Conservation (phyloP, 225 moss, liverwort and hornwort genomes). For the Anthoceros angustus region DNA sequence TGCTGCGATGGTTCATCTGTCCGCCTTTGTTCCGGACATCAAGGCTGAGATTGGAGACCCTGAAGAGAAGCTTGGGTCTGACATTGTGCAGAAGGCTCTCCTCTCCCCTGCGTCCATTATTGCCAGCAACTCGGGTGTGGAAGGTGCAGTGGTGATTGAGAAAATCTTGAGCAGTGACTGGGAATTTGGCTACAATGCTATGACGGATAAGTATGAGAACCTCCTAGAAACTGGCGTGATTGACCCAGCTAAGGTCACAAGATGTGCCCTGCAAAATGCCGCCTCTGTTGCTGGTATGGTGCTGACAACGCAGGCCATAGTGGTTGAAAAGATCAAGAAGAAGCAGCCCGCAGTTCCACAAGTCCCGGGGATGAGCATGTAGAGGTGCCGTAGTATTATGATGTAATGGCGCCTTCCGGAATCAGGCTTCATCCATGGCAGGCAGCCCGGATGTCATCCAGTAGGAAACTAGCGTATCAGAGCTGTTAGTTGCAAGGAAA, state of each 20-base stretch:
- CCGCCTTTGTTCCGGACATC: slow-evolving; percentile 47
- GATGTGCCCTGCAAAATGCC: slow-evolving; percentile 92
- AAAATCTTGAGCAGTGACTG: slow-evolving; percentile 73
- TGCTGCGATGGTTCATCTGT: slow-evolving; percentile 74
- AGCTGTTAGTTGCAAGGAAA: not conserved
- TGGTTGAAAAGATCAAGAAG: slow-evolving; percentile 63
- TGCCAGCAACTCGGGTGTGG: slow-evolving; percentile 79
- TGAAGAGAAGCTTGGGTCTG: slow-evolving; percentile 82
- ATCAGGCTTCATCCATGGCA: not conserved
- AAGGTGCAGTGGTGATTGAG: slow-evolving; percentile 91
- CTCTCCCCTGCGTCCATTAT: slow-evolving; percentile 58
- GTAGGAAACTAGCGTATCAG: not conserved
- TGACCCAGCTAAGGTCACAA: slow-evolving; percentile 85
- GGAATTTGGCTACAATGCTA: slow-evolving; percentile 87
- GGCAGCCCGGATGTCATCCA: slow-evolving; percentile 1
- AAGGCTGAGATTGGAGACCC: slow-evolving; percentile 45
- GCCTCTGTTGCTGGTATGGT: slow-evolving; percentile 96
- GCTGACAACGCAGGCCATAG: slow-evolving; percentile 89
- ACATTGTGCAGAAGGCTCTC: slow-evolving; percentile 80
- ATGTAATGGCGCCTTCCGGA: not conserved
- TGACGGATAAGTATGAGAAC: slow-evolving; percentile 80
- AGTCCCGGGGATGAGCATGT: slow-evolving; percentile 45
- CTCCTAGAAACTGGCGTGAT: slow-evolving; percentile 77
- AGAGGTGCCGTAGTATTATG: not conserved
- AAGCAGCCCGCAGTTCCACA: slow-evolving; percentile 14